Evolutionary conservation across 208 protist species (phyloP).

Genomic region (Trichomonas vaginalis): DNA sequence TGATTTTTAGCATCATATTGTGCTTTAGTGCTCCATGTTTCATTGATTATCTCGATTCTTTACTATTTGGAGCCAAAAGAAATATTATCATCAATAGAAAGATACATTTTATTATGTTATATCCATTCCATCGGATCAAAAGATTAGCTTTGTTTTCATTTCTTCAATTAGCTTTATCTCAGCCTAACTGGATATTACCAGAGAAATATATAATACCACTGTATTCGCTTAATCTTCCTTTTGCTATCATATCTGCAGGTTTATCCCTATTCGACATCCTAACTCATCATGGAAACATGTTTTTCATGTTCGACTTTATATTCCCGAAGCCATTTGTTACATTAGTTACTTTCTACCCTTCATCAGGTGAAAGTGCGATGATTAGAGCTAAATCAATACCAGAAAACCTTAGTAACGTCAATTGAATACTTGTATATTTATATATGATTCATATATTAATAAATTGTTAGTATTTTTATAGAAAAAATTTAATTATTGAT

Average conservation of each 20-base stretch:
- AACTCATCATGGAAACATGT: not conserved
- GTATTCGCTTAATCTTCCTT: not conserved
- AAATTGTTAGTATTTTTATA: too few relatives aligned
- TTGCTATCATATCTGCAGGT: not conserved
- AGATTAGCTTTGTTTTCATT: not conserved
- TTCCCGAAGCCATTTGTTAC: not conserved
- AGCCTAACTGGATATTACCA: not conserved
- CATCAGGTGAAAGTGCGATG: not conserved
- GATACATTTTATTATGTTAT: not conserved
- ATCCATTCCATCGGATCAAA: not conserved
- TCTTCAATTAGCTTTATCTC: not conserved
- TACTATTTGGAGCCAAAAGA: not conserved
- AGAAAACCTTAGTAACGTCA: too few relatives aligned
- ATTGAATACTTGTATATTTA: too few relatives aligned
- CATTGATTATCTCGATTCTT: not conserved
- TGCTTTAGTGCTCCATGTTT: not conserved
- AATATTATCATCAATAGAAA: not conserved
- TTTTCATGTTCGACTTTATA: not conserved
- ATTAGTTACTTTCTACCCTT: not conserved
- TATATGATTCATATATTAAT: too few relatives aligned
- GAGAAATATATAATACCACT: not conserved
- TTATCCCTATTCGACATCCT: not conserved
- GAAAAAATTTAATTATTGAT: too few relatives aligned
- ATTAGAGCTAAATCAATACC: not conserved
- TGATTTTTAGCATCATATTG: not conserved